Conservation (phyloP, 352 stramenopile genomes). For the Halophytophthora polymorphica region DNA sequence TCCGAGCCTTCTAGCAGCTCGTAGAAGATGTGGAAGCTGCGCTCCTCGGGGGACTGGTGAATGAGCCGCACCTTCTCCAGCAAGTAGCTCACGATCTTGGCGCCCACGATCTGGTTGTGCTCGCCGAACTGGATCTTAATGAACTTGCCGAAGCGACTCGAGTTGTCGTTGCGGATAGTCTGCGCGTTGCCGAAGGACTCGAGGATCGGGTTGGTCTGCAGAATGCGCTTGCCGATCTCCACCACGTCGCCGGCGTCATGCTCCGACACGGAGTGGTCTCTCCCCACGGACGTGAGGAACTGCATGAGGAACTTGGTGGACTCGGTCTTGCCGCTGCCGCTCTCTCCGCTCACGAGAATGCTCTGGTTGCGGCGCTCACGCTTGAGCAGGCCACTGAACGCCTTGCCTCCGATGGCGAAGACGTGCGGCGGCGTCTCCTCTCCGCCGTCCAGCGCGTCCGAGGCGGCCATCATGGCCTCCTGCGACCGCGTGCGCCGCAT, state of each 20-base stretch:
- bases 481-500: constrained; percentile 5
- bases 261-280: constrained; percentile 25
- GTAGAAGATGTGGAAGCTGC: constrained; percentile 97
- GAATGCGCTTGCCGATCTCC: constrained; percentile 83
- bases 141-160: constrained; percentile 94
- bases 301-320: constrained; percentile 97
- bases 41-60: constrained; percentile 89
- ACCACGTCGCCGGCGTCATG: constrained; percentile 37
- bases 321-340: constrained; percentile 94
- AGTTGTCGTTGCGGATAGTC: constrained; percentile 97
- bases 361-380: constrained; percentile 80
- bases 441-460: constrained; percentile 6
- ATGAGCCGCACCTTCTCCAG: constrained; percentile 96
- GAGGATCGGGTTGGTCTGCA: constrained; percentile 97
- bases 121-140: constrained; percentile 92
- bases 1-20: constrained; percentile 87
- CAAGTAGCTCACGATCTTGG: constrained; percentile 95
- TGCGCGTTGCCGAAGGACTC: constrained; percentile 97
- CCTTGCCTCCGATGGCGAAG: constrained; percentile 87
- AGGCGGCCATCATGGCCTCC: constrained; percentile 2
- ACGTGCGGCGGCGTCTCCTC: constrained; percentile 71
- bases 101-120: constrained; percentile 84
- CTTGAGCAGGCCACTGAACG: constrained; percentile 74
- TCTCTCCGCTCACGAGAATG: constrained; percentile 93
- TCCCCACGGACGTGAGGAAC: constrained; percentile 89